Evolutionary conservation across 768 basidiomycete genomes (phyloP), one percentile per base, ranked within the genome.

Genomic region (Nevesoporus exiguus): DNA sequence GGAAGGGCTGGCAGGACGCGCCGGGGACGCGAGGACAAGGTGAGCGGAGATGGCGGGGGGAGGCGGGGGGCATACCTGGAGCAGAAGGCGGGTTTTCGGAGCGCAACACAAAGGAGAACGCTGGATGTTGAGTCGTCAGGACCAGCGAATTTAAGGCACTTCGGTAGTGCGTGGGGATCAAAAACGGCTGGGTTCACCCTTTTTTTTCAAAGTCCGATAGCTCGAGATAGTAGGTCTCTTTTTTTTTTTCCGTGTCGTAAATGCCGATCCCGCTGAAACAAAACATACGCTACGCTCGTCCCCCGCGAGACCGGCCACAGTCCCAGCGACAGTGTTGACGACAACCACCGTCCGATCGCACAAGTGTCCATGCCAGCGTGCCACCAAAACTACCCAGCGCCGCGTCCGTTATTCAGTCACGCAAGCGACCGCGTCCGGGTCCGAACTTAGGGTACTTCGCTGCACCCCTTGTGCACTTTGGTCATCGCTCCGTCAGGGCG

Each of bases 31-130:
- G 27, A 9, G 65, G 52, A 56, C 52, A 39, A 48, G 45, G 58
- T 61, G 56, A 59, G 60, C n/a, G 44, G 52, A 58, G 58, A n/a
- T 7, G 17, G 25, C 5, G 6, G 61, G 45, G 51, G n/a, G 58
- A 51, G 49, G 62, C 45, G 47, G 55, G 61, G 55, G 65, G 71
- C 57, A 59, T 78, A 80, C 80, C 75, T 82, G 80, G 60, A 55
- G 69, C 3, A 71, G n/a, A 72, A 66, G 48, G 65, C 61, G 54
- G 29, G 51, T 42, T 70, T 73, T 66, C 61, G 61, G 55, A 61
- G 64, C 63, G 54, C 54, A 70, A 66, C 62, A 62, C 61, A 60
- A 65, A 63, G 54, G 63, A 68, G 68, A 57, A 69, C 61, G 62
- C 57, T 70, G 69, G 31, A 60, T 30, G 63, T 61, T 52, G 58